These are phyloP conservation scores for Theileria parva DNA, from an alignment of 169 alveolate species.

Conservation along the genomic window DNA sequence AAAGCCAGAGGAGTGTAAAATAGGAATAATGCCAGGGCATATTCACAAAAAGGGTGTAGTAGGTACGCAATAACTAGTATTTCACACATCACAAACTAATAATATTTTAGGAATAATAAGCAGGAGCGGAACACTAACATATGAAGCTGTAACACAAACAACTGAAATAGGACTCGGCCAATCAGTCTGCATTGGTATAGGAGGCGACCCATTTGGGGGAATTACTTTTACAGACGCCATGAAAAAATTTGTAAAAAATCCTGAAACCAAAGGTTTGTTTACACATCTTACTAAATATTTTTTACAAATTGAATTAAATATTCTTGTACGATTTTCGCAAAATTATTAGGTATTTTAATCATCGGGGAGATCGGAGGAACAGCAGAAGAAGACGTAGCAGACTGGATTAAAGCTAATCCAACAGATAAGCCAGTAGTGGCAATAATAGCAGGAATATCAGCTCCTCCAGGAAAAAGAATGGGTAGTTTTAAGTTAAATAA, in stretches of 20 bases:
- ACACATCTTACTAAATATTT: too few species aligned
- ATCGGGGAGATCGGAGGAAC: conserved; percentile 99
- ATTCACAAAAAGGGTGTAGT: conserved; percentile 90
- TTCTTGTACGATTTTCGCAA: background rate
- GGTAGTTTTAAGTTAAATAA: conserved; percentile 35
- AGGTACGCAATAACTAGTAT: conserved; percentile 59
- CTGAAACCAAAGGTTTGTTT: conserved; percentile 89
- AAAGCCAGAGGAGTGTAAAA: conserved; percentile 97
- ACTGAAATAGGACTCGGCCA: conserved; percentile 95
- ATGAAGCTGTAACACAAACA: conserved; percentile 97
- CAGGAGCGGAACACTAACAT: conserved; percentile 94
- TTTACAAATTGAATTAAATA: background rate
- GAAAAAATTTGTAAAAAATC: conserved; percentile 90
- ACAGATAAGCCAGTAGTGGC: conserved; percentile 92
- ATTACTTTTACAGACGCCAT: conserved; percentile 94
- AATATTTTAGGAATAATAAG: conserved; percentile 77
- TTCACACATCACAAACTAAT: background rate
- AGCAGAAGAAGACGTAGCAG: conserved; percentile 98
- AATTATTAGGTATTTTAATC: conserved; percentile 85
- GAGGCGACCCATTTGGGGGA: conserved; percentile 99
- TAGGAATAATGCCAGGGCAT: conserved; percentile 98
- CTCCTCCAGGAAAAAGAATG: conserved; percentile 98
- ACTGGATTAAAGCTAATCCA: conserved; percentile 86
- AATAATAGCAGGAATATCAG: conserved; percentile 96
- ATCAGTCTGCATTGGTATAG: conserved; percentile 96